phyloP scores from a whole-genome alignment of 305 asterid species.

The Solanum chacoense region DNA sequence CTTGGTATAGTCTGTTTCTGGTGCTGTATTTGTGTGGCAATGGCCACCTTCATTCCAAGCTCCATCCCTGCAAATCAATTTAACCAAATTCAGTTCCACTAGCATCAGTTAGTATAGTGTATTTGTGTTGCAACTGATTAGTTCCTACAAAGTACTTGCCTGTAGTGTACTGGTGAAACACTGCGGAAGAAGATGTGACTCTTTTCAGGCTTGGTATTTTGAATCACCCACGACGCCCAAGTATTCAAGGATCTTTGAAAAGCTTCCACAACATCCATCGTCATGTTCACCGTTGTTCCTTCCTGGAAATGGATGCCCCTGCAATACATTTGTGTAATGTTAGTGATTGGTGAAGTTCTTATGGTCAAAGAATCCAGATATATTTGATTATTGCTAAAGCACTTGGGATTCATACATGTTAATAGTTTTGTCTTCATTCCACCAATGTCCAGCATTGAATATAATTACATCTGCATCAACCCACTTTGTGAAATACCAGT shows the following conservation, averaged over 20 bases:
- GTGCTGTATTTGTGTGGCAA: conserved; percentile 42
- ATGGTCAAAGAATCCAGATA: neutral
- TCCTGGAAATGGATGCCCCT: conserved; percentile 86
- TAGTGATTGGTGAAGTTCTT: neutral
- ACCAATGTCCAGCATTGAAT: conserved; percentile 89
- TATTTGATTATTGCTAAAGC: neutral
- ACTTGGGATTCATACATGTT: conserved; percentile 30
- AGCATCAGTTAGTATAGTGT: neutral
- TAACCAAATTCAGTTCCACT: neutral
- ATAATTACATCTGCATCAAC: conserved; percentile 54
- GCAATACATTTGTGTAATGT: neutral
- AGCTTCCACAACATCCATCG: conserved; percentile 68
- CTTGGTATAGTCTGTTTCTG: conserved; percentile 32
- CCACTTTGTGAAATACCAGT: conserved; percentile 64
- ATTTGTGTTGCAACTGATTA: neutral
- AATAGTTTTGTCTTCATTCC: conserved; percentile 74
- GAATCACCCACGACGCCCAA: conserved; percentile 36
- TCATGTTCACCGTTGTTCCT: conserved; percentile 48
- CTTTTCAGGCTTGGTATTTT: conserved; percentile 28
- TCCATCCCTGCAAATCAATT: conserved; percentile 39
- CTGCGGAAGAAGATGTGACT: conserved; percentile 52
- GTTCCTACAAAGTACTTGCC: conserved; percentile 26
- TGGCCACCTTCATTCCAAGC: conserved; percentile 60
- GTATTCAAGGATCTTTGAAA: conserved; percentile 54
- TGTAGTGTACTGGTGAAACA: conserved; percentile 83